Evolutionary conservation across 192 early-diverging fungal species (phyloP), one percentile per base, ranked within the genome.

Genomic region (Coemansia sp.): DNA sequence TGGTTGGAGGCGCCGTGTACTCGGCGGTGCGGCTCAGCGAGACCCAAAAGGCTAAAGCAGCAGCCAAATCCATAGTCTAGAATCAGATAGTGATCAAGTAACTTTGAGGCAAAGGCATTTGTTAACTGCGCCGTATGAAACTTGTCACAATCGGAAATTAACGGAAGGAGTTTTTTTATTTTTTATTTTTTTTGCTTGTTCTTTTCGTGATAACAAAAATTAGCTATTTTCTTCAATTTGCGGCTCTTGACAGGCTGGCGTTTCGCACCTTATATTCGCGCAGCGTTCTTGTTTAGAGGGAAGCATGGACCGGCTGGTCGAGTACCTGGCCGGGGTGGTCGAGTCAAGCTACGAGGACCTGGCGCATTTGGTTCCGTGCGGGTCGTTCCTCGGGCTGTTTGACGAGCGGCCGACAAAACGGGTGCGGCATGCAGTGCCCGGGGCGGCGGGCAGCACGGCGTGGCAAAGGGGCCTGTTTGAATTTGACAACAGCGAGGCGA

Each of bases 361-460:
- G 40, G 67, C 64, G 23, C 69, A 70, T 47, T 44, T 77, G 45
- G 67, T 77, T n/a, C 74, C 74, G 4, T 77, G 74, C 30, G 74
- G 74, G 22, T 77, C 74, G 56, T 77, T 77, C 22, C 49, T 77
- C 28, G 74, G 74, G 7, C 60, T 77, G 47, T 77, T 77, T 50
- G 76, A 79, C 58, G 76, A 79, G 43, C 70, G 76, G 10, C 76
- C 76, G 8, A 65, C 68, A 31, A 79, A 79, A 58, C 70, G 76
- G 33, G 62, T 48, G 31, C 61, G 67, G 14, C 24, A n/a, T 11
- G 27, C 48, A 49, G 47, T 16, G 5, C 47, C 25, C 12, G 14
- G 27, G 10, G 8, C 16, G 23, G 22, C 46, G 22, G 22, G 10
- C 24, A 25, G 46, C 21, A 11, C 24, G 11, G 21, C 22, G 46